Percentiles rank a stretch among this genome's conserved stretches.
phyloP scores from a whole-genome alignment of 1,284 basidiomycete genomes.

The Salmacisia buchloeana region DNA sequence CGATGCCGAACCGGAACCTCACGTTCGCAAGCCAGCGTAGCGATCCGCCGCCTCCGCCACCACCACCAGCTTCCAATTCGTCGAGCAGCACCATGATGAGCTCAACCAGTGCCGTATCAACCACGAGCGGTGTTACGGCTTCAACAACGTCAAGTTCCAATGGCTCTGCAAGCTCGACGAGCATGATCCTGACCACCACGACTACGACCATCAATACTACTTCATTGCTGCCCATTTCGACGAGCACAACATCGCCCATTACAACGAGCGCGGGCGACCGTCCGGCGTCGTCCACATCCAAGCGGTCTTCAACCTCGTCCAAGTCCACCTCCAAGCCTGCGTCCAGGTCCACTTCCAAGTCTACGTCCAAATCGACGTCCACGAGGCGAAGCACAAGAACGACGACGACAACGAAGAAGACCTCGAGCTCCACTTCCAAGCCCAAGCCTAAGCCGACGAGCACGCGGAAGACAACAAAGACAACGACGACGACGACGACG shows the following conservation, averaged over 20 bases:
- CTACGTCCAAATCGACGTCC: background rate
- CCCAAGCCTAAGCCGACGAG: background rate
- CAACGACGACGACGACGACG: background rate
- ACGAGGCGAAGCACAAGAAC: background rate
- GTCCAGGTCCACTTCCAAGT: background rate
- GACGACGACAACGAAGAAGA: background rate
- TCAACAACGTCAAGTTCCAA: background rate
- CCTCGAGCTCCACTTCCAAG: background rate
- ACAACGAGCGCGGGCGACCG: too few relatives aligned
- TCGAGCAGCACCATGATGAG: background rate
- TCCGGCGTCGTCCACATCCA: too few relatives aligned
- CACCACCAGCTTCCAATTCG: background rate
- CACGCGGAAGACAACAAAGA: background rate
- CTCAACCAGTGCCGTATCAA: too few relatives aligned
- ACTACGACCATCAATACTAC: background rate
- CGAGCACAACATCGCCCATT: too few relatives aligned
- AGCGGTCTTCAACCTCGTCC: too few relatives aligned
- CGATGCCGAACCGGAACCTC: background rate
- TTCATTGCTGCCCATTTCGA: background rate
- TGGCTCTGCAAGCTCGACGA: too few relatives aligned
- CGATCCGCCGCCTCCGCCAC: background rate
- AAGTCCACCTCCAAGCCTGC: background rate
- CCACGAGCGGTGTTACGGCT: too few relatives aligned
- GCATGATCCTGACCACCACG: too few relatives aligned
- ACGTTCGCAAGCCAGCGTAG: background rate